Conservation (phyloP, 345 rosid genomes). For the Acer saccharum region DNA sequence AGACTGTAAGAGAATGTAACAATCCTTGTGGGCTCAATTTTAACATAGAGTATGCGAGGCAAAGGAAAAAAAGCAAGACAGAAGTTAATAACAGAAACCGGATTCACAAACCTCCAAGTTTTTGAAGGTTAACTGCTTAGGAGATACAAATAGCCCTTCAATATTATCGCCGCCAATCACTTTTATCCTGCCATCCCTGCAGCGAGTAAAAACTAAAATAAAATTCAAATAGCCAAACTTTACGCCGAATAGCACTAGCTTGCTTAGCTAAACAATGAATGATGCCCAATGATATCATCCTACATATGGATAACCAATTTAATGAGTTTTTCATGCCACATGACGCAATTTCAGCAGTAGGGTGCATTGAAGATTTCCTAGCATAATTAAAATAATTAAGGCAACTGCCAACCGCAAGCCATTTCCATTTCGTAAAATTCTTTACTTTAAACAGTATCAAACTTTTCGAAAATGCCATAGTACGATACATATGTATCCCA, state of each 20-base stretch:
- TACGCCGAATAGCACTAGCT: neutral
- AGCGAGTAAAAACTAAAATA: neutral
- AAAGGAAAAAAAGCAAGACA: neutral
- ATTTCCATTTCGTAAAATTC: no score
- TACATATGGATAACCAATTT: neutral
- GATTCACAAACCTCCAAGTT: slow-evolving; percentile 60
- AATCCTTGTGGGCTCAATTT: neutral
- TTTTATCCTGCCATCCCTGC: slow-evolving; percentile 91
- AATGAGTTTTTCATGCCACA: neutral
- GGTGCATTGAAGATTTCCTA: no score
- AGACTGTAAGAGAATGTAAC: neutral
- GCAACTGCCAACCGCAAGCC: no score
- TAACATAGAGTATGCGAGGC: neutral
- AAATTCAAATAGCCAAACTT: neutral
- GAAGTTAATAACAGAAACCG: neutral
- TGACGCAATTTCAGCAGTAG: neutral
- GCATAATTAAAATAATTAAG: no score
- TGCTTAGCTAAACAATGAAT: neutral
- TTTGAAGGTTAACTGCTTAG: slow-evolving; percentile 68
- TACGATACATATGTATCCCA: neutral
- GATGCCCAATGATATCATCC: neutral
- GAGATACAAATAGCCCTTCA: slow-evolving; percentile 78
- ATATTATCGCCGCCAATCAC: slow-evolving; percentile 78
- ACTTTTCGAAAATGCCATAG: neutral
- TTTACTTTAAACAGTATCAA: no score